These are phyloP conservation scores for Chlamydomonas schloesseri DNA, from an alignment of 139 green algal species.

Conservation along the genomic window DNA sequence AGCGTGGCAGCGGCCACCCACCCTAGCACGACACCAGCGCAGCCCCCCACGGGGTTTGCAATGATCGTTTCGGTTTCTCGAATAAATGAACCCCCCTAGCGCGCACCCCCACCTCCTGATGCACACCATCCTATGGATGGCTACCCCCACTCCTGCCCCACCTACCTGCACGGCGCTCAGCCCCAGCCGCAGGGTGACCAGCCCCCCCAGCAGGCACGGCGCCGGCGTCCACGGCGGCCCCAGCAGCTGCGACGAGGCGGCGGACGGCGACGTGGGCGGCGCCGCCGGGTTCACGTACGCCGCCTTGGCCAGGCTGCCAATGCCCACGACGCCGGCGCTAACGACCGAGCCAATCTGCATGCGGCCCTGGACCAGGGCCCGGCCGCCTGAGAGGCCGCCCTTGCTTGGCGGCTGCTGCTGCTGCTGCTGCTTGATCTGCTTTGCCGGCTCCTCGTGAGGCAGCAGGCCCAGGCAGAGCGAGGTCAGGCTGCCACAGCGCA, in stretches of 20 bases:
- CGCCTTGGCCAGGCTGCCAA: too few species aligned
- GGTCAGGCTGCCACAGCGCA: constrained; percentile 60
- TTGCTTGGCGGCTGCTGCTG: neutral
- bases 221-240: neutral
- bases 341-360: too few species aligned
- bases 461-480: constrained; percentile 65
- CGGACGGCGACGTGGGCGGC: neutral
- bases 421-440: too few species aligned
- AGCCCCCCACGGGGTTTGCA: too few species aligned
- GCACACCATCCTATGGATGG: too few species aligned
- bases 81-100: too few species aligned
- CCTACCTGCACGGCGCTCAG: constrained; percentile 54
- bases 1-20: too few species aligned
- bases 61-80: too few species aligned
- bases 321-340: too few species aligned
- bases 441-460: neutral
- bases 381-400: neutral
- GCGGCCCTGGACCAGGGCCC: neutral
- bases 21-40: too few species aligned
- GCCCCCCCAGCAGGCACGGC: constrained; percentile 28
- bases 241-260: neutral
- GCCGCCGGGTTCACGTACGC: neutral
- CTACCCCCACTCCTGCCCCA: too few species aligned
- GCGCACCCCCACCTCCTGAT: too few species aligned
- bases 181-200: constrained; percentile 54